These are phyloP conservation scores for Rhynchospora breviuscula DNA, from an alignment of 176 grass and related monocot species.

Conservation along the genomic window DNA sequence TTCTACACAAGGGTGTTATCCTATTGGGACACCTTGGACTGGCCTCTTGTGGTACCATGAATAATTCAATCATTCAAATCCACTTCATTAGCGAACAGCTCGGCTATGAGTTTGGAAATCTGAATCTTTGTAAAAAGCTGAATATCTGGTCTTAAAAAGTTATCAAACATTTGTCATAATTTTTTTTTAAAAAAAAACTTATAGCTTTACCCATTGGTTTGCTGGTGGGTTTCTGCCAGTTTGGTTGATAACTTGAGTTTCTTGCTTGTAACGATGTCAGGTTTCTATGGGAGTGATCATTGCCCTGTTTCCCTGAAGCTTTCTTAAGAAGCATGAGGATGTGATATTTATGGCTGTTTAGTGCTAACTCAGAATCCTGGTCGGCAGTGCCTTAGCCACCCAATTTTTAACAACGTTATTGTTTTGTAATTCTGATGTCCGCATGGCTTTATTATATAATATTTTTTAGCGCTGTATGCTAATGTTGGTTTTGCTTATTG, in stretches of 20 bases:
- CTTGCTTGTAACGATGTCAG: constrained; percentile 14
- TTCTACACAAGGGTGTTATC: not conserved
- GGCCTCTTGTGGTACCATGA: not conserved
- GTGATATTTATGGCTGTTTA: not conserved
- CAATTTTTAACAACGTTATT: not conserved
- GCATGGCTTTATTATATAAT: not conserved
- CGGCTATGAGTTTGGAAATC: not conserved
- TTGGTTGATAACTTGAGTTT: not conserved
- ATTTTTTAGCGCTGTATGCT: not conserved
- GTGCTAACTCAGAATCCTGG: not conserved
- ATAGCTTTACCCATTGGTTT: not conserved
- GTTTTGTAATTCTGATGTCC: not conserved
- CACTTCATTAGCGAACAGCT: not conserved
- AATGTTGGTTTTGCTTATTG: not conserved
- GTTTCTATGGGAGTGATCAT: constrained; percentile 51
- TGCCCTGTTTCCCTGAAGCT: constrained; percentile 48
- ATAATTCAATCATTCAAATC: not conserved
- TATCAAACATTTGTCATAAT: not conserved
- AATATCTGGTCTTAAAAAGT: not conserved
- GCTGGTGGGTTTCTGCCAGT: not conserved
- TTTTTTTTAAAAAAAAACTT: not conserved
- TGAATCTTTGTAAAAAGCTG: not conserved
- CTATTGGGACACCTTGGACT: not conserved
- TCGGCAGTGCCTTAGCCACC: not conserved
- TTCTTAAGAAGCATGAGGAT: constrained; percentile 24